Percentiles rank a stretch among this genome's conserved stretches.
phyloP scores from a whole-genome alignment of 2,329 filamentous ascomycete species.

The Coniosporium tulheliwenetii region DNA sequence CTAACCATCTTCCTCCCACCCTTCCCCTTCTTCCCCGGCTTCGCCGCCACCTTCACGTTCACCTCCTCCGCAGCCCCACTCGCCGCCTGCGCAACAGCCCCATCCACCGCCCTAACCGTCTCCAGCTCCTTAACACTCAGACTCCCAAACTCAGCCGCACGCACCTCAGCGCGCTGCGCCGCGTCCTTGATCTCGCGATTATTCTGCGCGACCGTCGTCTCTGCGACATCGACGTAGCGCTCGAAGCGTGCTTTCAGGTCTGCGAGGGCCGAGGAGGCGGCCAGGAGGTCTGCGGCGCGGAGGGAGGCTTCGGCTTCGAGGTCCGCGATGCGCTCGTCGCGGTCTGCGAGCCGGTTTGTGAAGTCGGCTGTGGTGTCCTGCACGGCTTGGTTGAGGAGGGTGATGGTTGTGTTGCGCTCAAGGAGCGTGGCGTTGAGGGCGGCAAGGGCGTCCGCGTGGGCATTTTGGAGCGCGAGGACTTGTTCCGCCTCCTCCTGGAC shows the following conservation, averaged over 20 bases:
- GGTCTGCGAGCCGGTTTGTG: slow-evolving; percentile 11
- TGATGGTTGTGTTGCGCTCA: slow-evolving; percentile 21
- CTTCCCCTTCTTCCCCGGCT: not conserved
- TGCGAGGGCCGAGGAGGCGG: slow-evolving; percentile 15
- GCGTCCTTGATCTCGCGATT: slow-evolving; percentile 6
- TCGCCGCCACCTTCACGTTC: not conserved
- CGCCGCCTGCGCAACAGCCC: slow-evolving; percentile 1
- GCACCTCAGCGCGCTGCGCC: not conserved
- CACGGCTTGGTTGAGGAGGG: slow-evolving; percentile 14
- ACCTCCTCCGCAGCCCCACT: slow-evolving; percentile 1
- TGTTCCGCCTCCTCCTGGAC: slow-evolving; percentile 18
- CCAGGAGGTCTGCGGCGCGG: slow-evolving; percentile 15
- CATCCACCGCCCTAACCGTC: slow-evolving; percentile 10
- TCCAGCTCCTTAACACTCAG: slow-evolving; percentile 2
- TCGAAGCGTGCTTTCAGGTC: slow-evolving; percentile 17
- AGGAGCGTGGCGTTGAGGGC: slow-evolving; percentile 11
- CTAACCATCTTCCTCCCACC: not conserved
- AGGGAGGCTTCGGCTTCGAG: slow-evolving; percentile 17
- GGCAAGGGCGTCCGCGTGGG: slow-evolving; percentile 16
- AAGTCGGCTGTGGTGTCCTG: slow-evolving; percentile 8
- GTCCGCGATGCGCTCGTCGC: slow-evolving; percentile 13
- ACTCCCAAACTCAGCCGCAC: not conserved
- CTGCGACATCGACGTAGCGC: slow-evolving; percentile 10
- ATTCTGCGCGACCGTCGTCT: slow-evolving; percentile 5
- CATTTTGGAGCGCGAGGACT: slow-evolving; percentile 17